Evolutionary conservation across 1,284 basidiomycete species (phyloP).

Genomic region (Leccinum pallidistipes): DNA sequence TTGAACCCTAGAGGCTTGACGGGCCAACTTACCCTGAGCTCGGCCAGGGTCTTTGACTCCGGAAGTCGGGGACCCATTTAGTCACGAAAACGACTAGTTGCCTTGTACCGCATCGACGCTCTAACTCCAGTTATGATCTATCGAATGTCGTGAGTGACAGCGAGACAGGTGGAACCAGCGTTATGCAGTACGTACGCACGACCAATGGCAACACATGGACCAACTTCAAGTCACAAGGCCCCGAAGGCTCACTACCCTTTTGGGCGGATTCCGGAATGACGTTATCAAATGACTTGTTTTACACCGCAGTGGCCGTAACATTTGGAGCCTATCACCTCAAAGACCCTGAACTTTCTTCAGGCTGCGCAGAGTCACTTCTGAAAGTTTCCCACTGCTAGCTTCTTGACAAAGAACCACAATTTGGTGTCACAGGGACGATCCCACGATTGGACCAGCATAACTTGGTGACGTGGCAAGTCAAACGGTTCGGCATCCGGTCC

Average conservation of each 20-base stretch:
- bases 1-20: not conserved
- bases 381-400: conserved; percentile 8
- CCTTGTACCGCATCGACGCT: not conserved
- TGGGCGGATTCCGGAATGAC: not conserved
- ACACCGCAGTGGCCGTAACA: not conserved
- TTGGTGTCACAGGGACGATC: not conserved
- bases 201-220: not conserved
- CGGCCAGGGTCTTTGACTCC: not conserved
- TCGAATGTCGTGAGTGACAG: not conserved
- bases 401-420: not conserved
- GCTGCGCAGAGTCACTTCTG: not conserved
- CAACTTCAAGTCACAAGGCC: not conserved
- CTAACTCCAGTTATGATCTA: not conserved
- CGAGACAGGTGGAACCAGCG: not conserved
- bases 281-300: not conserved
- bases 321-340: not conserved
- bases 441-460: not conserved
- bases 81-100: not conserved
- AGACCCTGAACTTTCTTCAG: not conserved
- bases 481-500: not conserved
- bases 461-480: conserved; percentile 22
- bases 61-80: not conserved
- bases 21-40: not conserved
- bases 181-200: not conserved
- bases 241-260: not conserved